Evolutionary conservation across 2,329 filamentous ascomycete species (phyloP), one percentile per base, ranked within the genome.

Genomic region (Pseudocercospora macadamiae): DNA sequence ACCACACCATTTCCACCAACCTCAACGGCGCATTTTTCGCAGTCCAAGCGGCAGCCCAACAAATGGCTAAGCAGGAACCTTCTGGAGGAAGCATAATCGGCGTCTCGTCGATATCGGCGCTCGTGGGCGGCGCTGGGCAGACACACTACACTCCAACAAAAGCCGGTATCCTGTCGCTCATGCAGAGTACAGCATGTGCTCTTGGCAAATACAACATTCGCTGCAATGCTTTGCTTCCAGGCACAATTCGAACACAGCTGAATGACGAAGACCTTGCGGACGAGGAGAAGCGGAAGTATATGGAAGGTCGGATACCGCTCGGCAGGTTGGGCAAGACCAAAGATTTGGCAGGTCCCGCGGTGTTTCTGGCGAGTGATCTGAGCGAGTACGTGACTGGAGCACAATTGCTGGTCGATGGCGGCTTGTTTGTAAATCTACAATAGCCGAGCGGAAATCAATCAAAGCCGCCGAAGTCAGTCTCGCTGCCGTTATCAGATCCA

Each of bases 111-210:
- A 90, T 92, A 69, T 86, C 83, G 16, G 89, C 89, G 0, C 82
- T 92, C 10, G 89, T 92, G 0, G 91, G 91, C 34, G 91, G 91
- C 42, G 89, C 87, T 0, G 79, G 82, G 47, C 91, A 96, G 77
- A 87, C 86, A 23, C 91, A 96, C 72, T 96, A 96, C 76, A 96
- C 91, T 14, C 90, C 91, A 8, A 96, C 91, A 14, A 96, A 96
- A 75, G 91, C 91, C 0, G 91, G 90, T 2, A 83, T 96, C 2
- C 72, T 90, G 34, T 89, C 86, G 47, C 80, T 96, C 44, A 95
- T 96, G 85, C 91, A 96, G 78, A 91, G 87, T 64, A 86, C 86
- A 34, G 91, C 91, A 0, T 89, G 90, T 30, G 90, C 91, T 7
- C 75, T 96, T 44, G 91, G 91, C 0, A 83, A 85, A 69, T 83